These are phyloP conservation scores for Senecio squalidus DNA, from an alignment of 140 eudicot genomes.

Conservation along the genomic window DNA sequence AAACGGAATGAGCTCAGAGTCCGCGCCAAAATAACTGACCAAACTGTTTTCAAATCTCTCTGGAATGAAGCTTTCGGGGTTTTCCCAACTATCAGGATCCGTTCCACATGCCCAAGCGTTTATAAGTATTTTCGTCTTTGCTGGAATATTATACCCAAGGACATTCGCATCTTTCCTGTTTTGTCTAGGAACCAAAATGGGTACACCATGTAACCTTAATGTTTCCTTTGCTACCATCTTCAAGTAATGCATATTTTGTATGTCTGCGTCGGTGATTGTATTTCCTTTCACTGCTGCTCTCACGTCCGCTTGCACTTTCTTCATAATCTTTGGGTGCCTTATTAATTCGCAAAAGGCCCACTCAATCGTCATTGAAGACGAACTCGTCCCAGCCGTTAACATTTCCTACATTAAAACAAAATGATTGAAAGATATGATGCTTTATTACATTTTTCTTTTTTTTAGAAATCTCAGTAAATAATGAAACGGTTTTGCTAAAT, in stretches of 20 bases:
- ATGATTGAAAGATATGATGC: too few relatives aligned
- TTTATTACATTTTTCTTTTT: too few relatives aligned
- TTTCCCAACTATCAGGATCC: conserved; percentile 20
- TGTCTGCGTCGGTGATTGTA: conserved; percentile 9
- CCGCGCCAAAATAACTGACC: conserved; percentile 2
- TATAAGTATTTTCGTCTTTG: conserved; percentile 16
- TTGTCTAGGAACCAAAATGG: conserved; percentile 8
- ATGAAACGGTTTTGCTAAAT: too few relatives aligned
- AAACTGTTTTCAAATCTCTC: conserved; percentile 25
- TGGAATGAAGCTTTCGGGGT: conserved; percentile 27
- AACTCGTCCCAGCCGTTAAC: conserved; percentile 19
- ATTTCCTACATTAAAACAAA: conserved; percentile 19
- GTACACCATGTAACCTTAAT: conserved; percentile 9
- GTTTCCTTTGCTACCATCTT: conserved; percentile 12
- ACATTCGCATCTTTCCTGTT: neutral
- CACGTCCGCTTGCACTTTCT: conserved; percentile 30
- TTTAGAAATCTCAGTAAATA: too few relatives aligned
- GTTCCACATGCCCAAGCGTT: conserved; percentile 28
- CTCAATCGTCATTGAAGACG: conserved; percentile 21
- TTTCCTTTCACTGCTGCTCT: conserved; percentile 18
- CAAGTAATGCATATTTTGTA: conserved; percentile 13
- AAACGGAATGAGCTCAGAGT: conserved; percentile 22
- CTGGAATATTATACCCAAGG: conserved; percentile 8
- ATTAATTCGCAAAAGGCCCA: conserved; percentile 31
- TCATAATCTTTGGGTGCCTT: conserved; percentile 22